Conservation (phyloP, 2,329 filamentous ascomycete species). For the Pseudogymnoascus sp. region DNA sequence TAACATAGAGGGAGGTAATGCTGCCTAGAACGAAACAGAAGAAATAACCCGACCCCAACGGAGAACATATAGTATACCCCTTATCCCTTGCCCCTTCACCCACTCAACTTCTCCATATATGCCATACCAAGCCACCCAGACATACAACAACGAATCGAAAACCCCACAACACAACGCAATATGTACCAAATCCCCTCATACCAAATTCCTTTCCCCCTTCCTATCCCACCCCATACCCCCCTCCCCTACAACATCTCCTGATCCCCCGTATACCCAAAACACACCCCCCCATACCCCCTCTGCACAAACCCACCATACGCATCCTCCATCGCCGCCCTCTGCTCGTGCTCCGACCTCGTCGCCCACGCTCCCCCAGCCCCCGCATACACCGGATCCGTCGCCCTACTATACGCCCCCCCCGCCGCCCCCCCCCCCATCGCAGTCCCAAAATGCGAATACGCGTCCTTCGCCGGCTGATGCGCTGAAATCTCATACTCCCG, state of each 20-base stretch:
- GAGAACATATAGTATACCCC: not conserved
- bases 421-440: conserved; percentile 28
- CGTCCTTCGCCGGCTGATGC: conserved; percentile 30
- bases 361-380: conserved; percentile 21
- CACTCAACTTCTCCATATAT: not conserved
- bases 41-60: not conserved
- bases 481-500: conserved; percentile 53
- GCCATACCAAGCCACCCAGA: not conserved
- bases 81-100: not conserved
- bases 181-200: not conserved
- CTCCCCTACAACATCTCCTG: not conserved
- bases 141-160: too few species aligned
- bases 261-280: not conserved
- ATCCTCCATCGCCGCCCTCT: conserved; percentile 49
- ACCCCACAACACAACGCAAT: not conserved
- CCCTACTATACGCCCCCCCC: conserved; percentile 39
- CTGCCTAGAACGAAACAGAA: not conserved
- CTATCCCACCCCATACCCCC: not conserved
- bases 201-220: too few species aligned
- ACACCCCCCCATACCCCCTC: conserved; percentile 24
- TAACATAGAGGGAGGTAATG: not conserved
- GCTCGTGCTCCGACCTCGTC: conserved; percentile 31
- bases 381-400: conserved; percentile 62
- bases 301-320: conserved; percentile 58
- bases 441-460: conserved; percentile 39